Evolutionary conservation across 371 early-diverging fungal species (phyloP), one percentile per base, ranked within the genome.

Genomic region (Zancudomyces culisetae): DNA sequence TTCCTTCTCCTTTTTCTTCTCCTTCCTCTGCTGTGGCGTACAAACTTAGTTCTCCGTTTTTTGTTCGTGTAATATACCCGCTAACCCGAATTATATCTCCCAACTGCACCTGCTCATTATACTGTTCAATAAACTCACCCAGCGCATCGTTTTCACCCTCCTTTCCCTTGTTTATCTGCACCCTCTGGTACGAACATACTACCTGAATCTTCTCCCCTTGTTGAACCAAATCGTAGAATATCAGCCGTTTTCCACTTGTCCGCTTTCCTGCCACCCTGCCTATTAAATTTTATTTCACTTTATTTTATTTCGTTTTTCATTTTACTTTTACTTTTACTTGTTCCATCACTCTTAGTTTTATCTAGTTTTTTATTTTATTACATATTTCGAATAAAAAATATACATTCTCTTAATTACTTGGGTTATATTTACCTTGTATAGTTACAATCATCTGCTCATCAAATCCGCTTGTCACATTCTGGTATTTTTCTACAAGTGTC

Each of bases 21-120:
- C n/a, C n/a, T 22, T 1, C 60, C 59, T 0, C 66, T 59, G 1
- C 63, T 62, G 24, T 54, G 28, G 77, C 80, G 60, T 84, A 80
- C 1, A 97, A 60, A 56, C 85, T 82, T 1, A 84, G 61, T 60
- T 94, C 86, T 4, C 91, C 91, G 8, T 77, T 78, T 43, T 78
- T 78, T 12, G 92, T 87, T 55, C 74, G 80, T 3, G 90, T 91
- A 27, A 80, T 66, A 26, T 73, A 61, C 26, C 96, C 96, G 1
- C 43, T 27, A 2, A 39, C 54, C 1, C 52, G 28, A 19, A 79
- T 66, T 56, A 81, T 71, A 54, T 85, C 86, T 18, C 84, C 87
- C 23, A 76, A 66, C 27, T 65, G 70, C 20, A 81, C 35, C 2
- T 55, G 60, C 39, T 62, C 68, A 54, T 70, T 70, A n/a, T n/a